Percentiles rank a stretch among this genome's conserved stretches.
Evolutionary conservation across 2,329 filamentous ascomycete species (phyloP).

Genomic region (Plectosphaerella sp.): DNA sequence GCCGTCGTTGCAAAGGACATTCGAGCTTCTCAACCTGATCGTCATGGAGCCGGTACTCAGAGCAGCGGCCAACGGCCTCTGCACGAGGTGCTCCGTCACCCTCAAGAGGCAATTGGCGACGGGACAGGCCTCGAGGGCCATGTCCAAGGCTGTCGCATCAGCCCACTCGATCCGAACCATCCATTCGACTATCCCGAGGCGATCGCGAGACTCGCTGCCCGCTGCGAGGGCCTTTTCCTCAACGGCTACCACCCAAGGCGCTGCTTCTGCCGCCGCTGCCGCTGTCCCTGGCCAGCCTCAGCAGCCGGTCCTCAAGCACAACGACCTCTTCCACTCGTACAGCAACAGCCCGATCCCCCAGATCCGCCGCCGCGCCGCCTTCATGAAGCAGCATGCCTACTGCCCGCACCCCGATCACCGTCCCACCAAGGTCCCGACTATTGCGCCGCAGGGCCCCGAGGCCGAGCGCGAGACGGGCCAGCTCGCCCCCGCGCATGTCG

Average conservation of each 20-base stretch:
- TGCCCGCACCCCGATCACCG: conserved; percentile 89
- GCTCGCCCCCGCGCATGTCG: conserved; percentile 72
- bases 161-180: conserved; percentile 22
- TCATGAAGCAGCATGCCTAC: conserved; percentile 88
- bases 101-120: conserved; percentile 11
- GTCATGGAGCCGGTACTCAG: conserved; percentile 15
- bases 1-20: neutral
- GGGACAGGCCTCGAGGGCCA: neutral
- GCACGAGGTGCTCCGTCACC: conserved; percentile 15
- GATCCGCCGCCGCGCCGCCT: conserved; percentile 82
- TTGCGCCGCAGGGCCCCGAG: conserved; percentile 59
- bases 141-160: conserved; percentile 12
- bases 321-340: conserved; percentile 92
- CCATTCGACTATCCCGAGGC: conserved; percentile 17
- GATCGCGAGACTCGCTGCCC: conserved; percentile 10
- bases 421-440: conserved; percentile 64
- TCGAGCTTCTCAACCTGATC: neutral
- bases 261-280: conserved; percentile 14
- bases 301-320: conserved; percentile 47
- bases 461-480: conserved; percentile 39
- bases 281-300: conserved; percentile 8
- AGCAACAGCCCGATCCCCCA: conserved; percentile 82
- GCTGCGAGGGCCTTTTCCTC: conserved; percentile 22
- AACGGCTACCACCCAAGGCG: conserved; percentile 17
- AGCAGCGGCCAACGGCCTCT: conserved; percentile 15